Evolutionary conservation across 2,329 filamentous ascomycete genomes (phyloP), one percentile per base, ranked within the genome.

Genomic region (Mycosphaerella sp.): DNA sequence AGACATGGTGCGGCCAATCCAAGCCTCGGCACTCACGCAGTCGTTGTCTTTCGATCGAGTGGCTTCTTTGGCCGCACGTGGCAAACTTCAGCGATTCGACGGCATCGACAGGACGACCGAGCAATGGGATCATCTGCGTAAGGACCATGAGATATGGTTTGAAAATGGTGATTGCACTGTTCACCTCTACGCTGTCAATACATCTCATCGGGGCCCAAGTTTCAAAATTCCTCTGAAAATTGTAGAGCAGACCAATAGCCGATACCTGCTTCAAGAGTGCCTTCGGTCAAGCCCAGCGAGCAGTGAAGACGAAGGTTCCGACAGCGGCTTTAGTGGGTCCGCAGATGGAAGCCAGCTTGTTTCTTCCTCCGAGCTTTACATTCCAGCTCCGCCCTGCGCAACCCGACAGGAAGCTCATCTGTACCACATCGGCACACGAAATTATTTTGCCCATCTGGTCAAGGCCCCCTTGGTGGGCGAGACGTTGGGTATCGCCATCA

Each of bases 381-480:
- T 92, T n/a, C 82, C 86, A 2, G 75, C 84, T 1, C 85, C 86
- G 0, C 66, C 76, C 1, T 70, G 73, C 34, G 70, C 75, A 4
- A 76, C 79, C 45, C 76, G 77, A 59, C 73, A 77, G 3, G 77
- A 83, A 56, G 73, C 79, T 0, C 80, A 82, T 60, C 69, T 75
- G 38, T 85, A 85, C 67, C 84, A 89, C 62, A 66, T 89, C 4
- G 80, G 83, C 1, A 87, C 82, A 2, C 79, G 87, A 11, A 92
- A 92, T 64, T 81, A 89, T 62, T 85, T 91, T 55, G 87, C 87
- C 3, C 90, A 84, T 75, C 68, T 87, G 1, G 78, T 81, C 53
- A 74, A 80, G 2, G 79, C 79, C 56, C 81, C 87, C 0, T 66
- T 91, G 34, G 86, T 89, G 41, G 48, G 48, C 5, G 72, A 77